Conservation (phyloP, 495 filamentous ascomycete species). For the Paragyromitra xinjiangensis region DNA sequence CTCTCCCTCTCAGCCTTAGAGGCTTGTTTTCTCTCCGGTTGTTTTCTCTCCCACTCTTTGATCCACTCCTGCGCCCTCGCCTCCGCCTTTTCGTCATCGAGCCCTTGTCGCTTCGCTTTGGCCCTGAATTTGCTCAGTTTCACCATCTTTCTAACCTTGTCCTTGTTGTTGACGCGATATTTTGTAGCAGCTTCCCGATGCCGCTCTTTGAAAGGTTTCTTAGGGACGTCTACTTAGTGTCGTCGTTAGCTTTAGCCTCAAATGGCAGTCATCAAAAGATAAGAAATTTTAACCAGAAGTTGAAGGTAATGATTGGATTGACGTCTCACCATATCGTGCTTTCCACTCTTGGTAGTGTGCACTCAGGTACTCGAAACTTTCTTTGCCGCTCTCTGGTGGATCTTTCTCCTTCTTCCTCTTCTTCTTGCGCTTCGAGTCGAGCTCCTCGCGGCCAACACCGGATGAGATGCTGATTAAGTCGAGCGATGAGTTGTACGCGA, state of each 20-base stretch:
- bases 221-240: slow-evolving; percentile 44
- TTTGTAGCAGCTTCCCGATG: slow-evolving; percentile 54
- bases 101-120: slow-evolving; percentile 51
- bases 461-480: slow-evolving; percentile 49
- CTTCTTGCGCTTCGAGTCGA: slow-evolving; percentile 49
- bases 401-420: slow-evolving; percentile 53
- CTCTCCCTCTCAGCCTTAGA: slow-evolving; percentile 48
- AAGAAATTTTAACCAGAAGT: slow-evolving; percentile 46
- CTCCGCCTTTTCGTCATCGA: slow-evolving; percentile 46
- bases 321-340: slow-evolving; percentile 53
- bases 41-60: slow-evolving; percentile 51
- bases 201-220: slow-evolving; percentile 51
- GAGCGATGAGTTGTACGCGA: slow-evolving; percentile 54
- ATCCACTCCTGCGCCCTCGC: slow-evolving; percentile 51
- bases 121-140: slow-evolving; percentile 52
- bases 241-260: slow-evolving; percentile 34
- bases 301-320: slow-evolving; percentile 41
- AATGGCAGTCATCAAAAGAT: slow-evolving; percentile 36
- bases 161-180: slow-evolving; percentile 54
- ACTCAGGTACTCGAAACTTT: slow-evolving; percentile 54
- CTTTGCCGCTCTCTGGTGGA: slow-evolving; percentile 52
- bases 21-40: slow-evolving; percentile 49
- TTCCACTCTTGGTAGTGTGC: slow-evolving; percentile 55
- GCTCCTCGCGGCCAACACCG: slow-evolving; percentile 47
- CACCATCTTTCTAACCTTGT: slow-evolving; percentile 52